Conservation (phyloP, 2,329 filamentous ascomycete species). For the Calonectria montana region DNA sequence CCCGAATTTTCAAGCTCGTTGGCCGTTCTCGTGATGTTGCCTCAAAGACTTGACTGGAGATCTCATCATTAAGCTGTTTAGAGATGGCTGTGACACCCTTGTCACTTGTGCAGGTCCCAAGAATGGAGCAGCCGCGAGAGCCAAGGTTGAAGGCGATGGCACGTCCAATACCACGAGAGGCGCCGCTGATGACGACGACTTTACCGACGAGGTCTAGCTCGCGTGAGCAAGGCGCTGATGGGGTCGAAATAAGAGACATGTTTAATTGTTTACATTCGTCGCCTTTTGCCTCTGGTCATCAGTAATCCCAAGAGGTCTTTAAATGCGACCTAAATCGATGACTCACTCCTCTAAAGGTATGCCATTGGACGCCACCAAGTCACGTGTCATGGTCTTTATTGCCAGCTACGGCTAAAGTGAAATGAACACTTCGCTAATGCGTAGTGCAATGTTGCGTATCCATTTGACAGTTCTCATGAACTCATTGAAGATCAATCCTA, state of each 20-base stretch:
- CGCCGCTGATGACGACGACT: conserved; percentile 35
- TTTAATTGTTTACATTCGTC: not conserved
- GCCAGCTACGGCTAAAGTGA: too few relatives aligned
- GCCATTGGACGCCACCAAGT: not conserved
- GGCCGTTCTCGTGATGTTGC: conserved; percentile 26
- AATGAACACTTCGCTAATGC: too few relatives aligned
- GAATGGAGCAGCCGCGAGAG: conserved; percentile 43
- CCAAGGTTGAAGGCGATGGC: conserved; percentile 44
- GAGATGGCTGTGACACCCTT: conserved; percentile 36
- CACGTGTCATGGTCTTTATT: not conserved
- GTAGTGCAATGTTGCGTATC: too few relatives aligned
- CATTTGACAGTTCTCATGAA: too few relatives aligned
- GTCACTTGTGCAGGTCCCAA: conserved; percentile 46
- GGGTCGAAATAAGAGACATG: not conserved
- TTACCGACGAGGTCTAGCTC: conserved; percentile 30
- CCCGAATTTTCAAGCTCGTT: conserved; percentile 36
- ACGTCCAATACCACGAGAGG: conserved; percentile 41
- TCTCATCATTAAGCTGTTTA: conserved; percentile 31
- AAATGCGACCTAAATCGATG: not conserved
- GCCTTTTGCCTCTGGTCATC: not conserved
- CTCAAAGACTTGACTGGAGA: conserved; percentile 30
- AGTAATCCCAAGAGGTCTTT: not conserved
- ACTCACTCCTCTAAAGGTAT: not conserved
- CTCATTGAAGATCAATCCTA: too few relatives aligned
- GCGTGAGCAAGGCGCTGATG: not conserved